A percentile compares a stretch with the other conserved stretches of the same genome.
These are phyloP conservation scores for Leishmania gerbilli DNA, from an alignment of 208 protist genomes.

Conservation along the genomic window DNA sequence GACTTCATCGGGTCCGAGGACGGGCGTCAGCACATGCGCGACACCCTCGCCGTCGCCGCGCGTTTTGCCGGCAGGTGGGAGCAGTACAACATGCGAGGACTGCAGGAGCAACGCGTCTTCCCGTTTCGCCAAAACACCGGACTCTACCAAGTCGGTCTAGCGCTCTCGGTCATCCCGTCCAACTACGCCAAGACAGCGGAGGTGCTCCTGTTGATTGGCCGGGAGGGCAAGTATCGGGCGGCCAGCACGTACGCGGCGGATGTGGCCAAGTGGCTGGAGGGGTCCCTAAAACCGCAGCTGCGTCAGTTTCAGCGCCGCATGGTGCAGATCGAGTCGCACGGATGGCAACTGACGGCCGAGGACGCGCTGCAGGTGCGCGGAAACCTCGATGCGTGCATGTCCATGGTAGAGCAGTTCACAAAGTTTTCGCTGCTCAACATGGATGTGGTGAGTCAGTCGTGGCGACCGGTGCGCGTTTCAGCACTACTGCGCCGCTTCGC, in stretches of 20 bases:
- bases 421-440: conserved; percentile 77
- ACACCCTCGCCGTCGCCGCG: conserved; percentile 43
- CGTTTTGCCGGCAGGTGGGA: conserved; percentile 71
- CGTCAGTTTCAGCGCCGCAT: conserved; percentile 63
- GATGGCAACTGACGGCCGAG: conserved; percentile 57
- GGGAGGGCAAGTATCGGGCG: conserved; percentile 67
- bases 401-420: conserved; percentile 70
- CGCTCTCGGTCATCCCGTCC: conserved; percentile 78
- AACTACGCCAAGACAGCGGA: conserved; percentile 45
- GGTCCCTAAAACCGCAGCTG: conserved; percentile 77
- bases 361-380: conserved; percentile 62
- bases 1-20: conserved; percentile 55
- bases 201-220: conserved; percentile 81
- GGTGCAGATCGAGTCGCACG: conserved; percentile 50
- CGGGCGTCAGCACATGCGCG: conserved; percentile 43
- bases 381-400: conserved; percentile 71
- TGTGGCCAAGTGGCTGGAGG: conserved; percentile 69
- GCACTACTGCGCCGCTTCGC: conserved; percentile 59
- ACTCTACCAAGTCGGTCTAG: conserved; percentile 62
- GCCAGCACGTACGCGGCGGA: conserved; percentile 77
- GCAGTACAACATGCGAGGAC: conserved; percentile 47
- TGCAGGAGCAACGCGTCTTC: conserved; percentile 55
- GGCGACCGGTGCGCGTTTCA: conserved; percentile 68
- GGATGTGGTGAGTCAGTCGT: conserved; percentile 73
- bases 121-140: conserved; percentile 71